phyloP scores from a whole-genome alignment of 805 yeast genomes.

The Sugiyamaella boreocaroliniensis region DNA sequence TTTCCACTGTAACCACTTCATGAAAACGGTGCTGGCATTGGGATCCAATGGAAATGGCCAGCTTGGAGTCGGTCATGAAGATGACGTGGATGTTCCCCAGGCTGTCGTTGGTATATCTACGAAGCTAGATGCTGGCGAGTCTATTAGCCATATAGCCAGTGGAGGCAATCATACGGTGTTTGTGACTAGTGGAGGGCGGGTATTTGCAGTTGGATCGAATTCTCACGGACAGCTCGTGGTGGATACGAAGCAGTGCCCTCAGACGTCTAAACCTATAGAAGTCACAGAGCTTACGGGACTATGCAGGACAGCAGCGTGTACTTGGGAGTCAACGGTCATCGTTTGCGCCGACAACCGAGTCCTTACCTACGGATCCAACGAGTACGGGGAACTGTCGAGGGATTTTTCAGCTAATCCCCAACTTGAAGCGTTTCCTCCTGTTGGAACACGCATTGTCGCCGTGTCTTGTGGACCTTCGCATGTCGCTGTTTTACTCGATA shows the following conservation, averaged over 20 bases:
- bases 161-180: conserved; percentile 87
- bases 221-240: conserved; percentile 48
- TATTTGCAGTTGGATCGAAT: conserved; percentile 58
- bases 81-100: conserved; percentile 40
- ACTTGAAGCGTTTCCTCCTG: conserved; percentile 17
- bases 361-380: conserved; percentile 55
- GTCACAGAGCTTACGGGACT: not conserved
- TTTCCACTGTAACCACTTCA: too few relatives aligned
- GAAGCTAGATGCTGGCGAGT: conserved; percentile 2
- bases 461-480: conserved; percentile 31
- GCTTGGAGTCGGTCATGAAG: conserved; percentile 52
- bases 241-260: not conserved
- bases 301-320: not conserved
- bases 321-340: conserved; percentile 64
- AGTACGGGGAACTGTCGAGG: conserved; percentile 67
- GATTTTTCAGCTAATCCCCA: conserved; percentile 1
- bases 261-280: not conserved
- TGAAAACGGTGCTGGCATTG: conserved; percentile 31
- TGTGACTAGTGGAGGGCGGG: conserved; percentile 45
- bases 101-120: conserved; percentile 10
- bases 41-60: conserved; percentile 86
- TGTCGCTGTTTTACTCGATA: conserved; percentile 23
- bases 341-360: conserved; percentile 38
- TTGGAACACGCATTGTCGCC: conserved; percentile 11
- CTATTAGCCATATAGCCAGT: conserved; percentile 41